These are phyloP conservation scores for Thraustochytrium sp. DNA, from an alignment of 352 stramenopile genomes.

Conservation along the genomic window DNA sequence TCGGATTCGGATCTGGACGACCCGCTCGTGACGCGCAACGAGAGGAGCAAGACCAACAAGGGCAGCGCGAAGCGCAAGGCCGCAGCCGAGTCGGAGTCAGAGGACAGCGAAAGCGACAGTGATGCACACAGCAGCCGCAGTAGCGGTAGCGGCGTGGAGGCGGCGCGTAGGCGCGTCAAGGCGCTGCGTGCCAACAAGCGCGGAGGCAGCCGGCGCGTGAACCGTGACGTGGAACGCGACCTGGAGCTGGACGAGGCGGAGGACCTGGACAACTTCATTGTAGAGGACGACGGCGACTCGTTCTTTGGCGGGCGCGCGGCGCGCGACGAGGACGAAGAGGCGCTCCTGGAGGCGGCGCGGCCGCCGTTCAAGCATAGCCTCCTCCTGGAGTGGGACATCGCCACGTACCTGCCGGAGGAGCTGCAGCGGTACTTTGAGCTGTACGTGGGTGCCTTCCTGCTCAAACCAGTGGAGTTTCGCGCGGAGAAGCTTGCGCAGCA, in stretches of 20 bases:
- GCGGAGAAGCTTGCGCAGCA: not conserved
- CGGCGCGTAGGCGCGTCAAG: not conserved
- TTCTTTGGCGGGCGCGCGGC: not conserved
- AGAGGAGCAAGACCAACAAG: no score
- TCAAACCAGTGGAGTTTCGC: conserved; percentile 45
- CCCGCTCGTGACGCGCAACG: no score
- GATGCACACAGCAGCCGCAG: not conserved
- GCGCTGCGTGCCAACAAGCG: not conserved
- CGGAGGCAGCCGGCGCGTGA: not conserved
- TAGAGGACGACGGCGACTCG: conserved; percentile 21
- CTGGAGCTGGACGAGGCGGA: not conserved
- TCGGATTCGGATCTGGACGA: not conserved
- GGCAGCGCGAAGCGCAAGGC: no score
- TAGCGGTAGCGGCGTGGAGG: not conserved
- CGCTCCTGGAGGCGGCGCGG: not conserved
- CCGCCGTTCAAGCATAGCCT: conserved; percentile 44
- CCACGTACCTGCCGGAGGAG: conserved; percentile 66
- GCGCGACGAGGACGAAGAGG: not conserved
- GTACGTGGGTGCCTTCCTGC: conserved; percentile 72
- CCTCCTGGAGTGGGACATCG: conserved; percentile 63
- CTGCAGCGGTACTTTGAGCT: conserved; percentile 77
- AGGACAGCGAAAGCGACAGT: no score
- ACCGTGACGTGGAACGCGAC: not conserved
- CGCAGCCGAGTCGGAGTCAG: no score
- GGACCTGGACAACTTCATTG: conserved; percentile 22